Evolutionary conservation across 2,329 filamentous ascomycete genomes (phyloP), one percentile per base, ranked within the genome.

Genomic region (Hyphodiscus sp.): DNA sequence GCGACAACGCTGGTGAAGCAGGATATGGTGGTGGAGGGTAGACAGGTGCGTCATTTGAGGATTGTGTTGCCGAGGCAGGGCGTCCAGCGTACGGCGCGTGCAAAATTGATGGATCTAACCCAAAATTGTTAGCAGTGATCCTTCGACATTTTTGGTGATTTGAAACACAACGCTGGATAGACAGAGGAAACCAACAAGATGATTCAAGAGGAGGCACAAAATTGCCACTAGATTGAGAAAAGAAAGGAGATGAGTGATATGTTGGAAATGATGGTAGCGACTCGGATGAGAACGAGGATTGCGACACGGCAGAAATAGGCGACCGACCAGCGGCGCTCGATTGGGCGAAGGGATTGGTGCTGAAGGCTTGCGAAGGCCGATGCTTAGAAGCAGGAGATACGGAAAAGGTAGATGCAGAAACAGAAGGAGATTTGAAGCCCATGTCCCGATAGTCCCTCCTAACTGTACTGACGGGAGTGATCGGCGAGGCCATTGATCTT

Each of bases 171-270:
- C 51, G 55, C 55, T 50, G 57, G 62, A 61, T 64, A 69, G 63
- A 68, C 67, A 65, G 65, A 73, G 69, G 69, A 76, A 76, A 79
- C 74, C 71, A 72, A 79, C 76, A 78, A 69, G 73, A 75, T 67
- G 71, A 73, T 66, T 73, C 69, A 63, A 77, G 73, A 68, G 76
- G 76, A 67, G 74, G 70, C 61, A 78, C 68, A 64, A 78, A 78
- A 68, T 74, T 76, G 58, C 75, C 75, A 65, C 73, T 78, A 58
- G 73, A 76, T 64, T 76, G 76, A 73, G 71, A 73, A 72, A 78
- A 78, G 67, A 76, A 77, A 73, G 70, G 69, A 71, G 73, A 70
- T 48, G 62, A 61, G 56, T 64, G 61, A 59, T 60, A 64, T 46
- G 46, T 56, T 29, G 58, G 29, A 55, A 59, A 58, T 41, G 57